Conservation (phyloP, 2,329 filamentous ascomycete species). For the Coniochaeta pulveracea region DNA sequence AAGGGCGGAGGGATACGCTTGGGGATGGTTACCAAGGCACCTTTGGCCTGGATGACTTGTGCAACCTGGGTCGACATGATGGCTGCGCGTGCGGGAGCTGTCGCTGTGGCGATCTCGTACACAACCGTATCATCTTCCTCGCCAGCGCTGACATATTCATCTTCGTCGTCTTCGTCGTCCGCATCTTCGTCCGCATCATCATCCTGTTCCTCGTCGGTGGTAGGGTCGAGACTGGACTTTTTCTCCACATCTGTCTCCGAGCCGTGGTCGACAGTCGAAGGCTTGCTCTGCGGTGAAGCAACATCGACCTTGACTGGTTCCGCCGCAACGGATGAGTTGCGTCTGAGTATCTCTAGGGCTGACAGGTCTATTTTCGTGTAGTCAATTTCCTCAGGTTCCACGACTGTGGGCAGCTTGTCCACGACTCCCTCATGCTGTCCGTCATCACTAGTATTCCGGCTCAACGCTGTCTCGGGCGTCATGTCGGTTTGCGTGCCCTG, state of each 20-base stretch:
- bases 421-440: conserved; percentile 27
- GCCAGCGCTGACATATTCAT: conserved; percentile 28
- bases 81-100: conserved; percentile 45
- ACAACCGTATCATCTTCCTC: conserved; percentile 56
- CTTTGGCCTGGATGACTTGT: conserved; percentile 58
- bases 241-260: conserved; percentile 12
- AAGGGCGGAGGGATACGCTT: conserved; percentile 70
- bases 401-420: conserved; percentile 26
- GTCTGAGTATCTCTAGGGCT: conserved; percentile 33
- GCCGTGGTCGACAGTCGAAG: conserved; percentile 10
- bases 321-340: conserved; percentile 2
- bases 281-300: conserved; percentile 4
- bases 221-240: conserved; percentile 11
- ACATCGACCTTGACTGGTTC: conserved; percentile 3
- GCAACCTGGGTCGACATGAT: conserved; percentile 53
- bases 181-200: conserved; percentile 25
- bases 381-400: conserved; percentile 40
- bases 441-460: conserved; percentile 41
- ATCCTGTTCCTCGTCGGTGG: conserved; percentile 20
- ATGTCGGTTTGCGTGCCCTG: conserved; percentile 54
- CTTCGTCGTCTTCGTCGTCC: conserved; percentile 33
- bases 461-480: conserved; percentile 46
- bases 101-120: conserved; percentile 51
- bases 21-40: conserved; percentile 73
- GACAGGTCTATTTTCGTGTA: conserved; percentile 47